Base-by-base conservation (phyloP, 2,329 filamentous ascomycete species). In the Cladosporium velox region DNA sequence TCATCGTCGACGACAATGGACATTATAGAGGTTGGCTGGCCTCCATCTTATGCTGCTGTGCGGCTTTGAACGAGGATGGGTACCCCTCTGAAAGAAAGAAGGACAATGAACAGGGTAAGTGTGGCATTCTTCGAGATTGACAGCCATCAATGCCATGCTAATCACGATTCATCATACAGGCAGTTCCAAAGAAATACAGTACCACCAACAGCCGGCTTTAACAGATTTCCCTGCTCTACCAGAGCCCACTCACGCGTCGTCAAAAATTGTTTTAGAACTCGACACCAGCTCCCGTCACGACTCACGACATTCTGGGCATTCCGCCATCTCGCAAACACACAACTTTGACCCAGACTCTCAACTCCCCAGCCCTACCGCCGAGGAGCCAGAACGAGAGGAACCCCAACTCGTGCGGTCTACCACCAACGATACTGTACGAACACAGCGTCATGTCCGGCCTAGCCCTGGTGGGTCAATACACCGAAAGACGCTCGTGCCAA, bases 31-130 rank as follows among this genome's bases (percentile, higher is more conserved):
- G 73, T 69, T 75, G 73, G 74, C 73, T 75, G 74, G 74, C 74
- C 73, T 69, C 73, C 70, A 72, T 76, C 59, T 66, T 76, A 32
- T 75, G 74, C 70, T 76, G 73, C 72, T 74, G 72, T 57, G 72
- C 72, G 57, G 72, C 72, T 32, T 66, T 75, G 14, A 70, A 65
- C 24, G 73, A 75, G 35, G 74, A 76, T 44, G 74, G 75, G 60
- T 64, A 69, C 58, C 69, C 70, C 2, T 59, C 58, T 2, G 59
- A 66, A 28, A 54, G 65, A 12, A 72, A 72, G 47, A 72, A 65
- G 54, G 57, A 62, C 10, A 60, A 59, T 18, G 63, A 65, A 26
- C 52, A 55, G 59, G 28, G 71, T 73, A 64, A 54, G 70, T 58
- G 30, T 51, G 30, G 49, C 49, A n/a, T 55, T n/a, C 15, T 38